Evolutionary conservation across 179 eudicot genomes (phyloP).

Genomic region (Pouteria campechiana): DNA sequence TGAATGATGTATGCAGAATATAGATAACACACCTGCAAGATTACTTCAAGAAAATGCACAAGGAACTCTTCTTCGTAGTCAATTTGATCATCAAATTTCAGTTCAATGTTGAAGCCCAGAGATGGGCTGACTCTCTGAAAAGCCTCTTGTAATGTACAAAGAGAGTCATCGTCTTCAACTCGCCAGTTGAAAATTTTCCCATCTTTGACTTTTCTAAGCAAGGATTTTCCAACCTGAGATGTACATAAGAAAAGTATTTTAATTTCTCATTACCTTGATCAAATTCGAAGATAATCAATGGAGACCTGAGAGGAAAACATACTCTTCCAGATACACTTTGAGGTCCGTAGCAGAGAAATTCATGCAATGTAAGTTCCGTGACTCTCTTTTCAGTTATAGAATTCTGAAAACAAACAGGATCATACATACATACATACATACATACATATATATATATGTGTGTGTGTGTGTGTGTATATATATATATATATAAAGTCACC

Average conservation of each 20-base stretch:
- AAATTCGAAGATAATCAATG: no score
- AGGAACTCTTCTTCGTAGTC: slow-evolving; percentile 50
- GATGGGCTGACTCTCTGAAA: slow-evolving; percentile 52
- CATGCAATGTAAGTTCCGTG: slow-evolving; percentile 50
- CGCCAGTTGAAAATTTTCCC: slow-evolving; percentile 57
- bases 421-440: no score
- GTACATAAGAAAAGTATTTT: no score
- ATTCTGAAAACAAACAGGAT: slow-evolving; percentile 41
- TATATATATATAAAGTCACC: no score
- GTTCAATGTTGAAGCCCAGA: slow-evolving; percentile 80
- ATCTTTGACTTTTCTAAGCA: slow-evolving; percentile 60
- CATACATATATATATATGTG: no score
- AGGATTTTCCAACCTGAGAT: slow-evolving; percentile 42
- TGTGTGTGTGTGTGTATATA: no score
- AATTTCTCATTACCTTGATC: no score
- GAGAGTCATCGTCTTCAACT: slow-evolving; percentile 54
- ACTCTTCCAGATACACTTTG: slow-evolving; percentile 40
- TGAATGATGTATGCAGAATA: neutral
- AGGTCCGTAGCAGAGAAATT: slow-evolving; percentile 66
- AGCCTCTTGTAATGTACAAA: slow-evolving; percentile 70
- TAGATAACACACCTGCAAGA: slow-evolving; percentile 26
- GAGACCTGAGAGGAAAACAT: no score
- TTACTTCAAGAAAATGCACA: slow-evolving; percentile 30
- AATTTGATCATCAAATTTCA: slow-evolving; percentile 74
- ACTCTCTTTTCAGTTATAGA: slow-evolving; percentile 56